Percentiles rank a stretch among this genome's conserved stretches.
Evolutionary conservation across 2,329 filamentous ascomycete genomes (phyloP).

Genomic region (Nigrospora oryzae): DNA sequence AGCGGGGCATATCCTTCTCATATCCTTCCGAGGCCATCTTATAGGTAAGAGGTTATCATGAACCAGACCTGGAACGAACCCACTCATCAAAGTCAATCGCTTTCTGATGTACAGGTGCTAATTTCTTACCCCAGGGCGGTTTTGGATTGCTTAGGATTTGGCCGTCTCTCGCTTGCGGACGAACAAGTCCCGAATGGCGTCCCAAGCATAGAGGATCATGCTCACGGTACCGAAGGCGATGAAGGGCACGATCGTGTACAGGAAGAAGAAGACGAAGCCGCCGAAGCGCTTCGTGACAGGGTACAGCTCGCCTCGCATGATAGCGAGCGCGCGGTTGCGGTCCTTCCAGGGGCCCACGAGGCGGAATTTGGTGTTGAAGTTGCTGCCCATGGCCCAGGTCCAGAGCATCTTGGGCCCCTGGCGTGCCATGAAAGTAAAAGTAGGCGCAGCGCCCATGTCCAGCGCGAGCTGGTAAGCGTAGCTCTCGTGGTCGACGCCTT

Average conservation of each 20-base stretch:
- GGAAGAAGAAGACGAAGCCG: not conserved
- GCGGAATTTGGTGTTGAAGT: slow-evolving; percentile 41
- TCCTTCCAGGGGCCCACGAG: slow-evolving; percentile 35
- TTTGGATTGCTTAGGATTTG: too few relatives aligned
- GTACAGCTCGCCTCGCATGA: slow-evolving; percentile 34
- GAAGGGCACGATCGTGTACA: not conserved
- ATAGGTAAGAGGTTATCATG: too few relatives aligned
- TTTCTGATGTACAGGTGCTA: too few relatives aligned
- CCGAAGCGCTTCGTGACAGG: not conserved
- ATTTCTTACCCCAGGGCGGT: too few relatives aligned
- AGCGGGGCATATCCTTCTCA: too few relatives aligned
- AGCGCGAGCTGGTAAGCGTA: slow-evolving; percentile 41
- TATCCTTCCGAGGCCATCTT: too few relatives aligned
- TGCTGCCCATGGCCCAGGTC: slow-evolving; percentile 38
- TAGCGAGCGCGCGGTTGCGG: slow-evolving; percentile 16
- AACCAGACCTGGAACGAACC: too few relatives aligned
- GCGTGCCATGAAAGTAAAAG: slow-evolving; percentile 21
- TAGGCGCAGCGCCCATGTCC: slow-evolving; percentile 38
- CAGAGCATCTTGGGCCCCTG: slow-evolving; percentile 26
- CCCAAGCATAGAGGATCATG: slow-evolving; percentile 1
- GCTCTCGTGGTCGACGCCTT: slow-evolving; percentile 38
- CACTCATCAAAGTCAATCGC: too few relatives aligned
- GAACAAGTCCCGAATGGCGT: not conserved
- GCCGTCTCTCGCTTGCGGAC: not conserved
- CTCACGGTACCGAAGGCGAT: not conserved